These are phyloP conservation scores for Alloteropsis semialata DNA, from an alignment of 176 grass and related monocot genomes.

Conservation along the genomic window DNA sequence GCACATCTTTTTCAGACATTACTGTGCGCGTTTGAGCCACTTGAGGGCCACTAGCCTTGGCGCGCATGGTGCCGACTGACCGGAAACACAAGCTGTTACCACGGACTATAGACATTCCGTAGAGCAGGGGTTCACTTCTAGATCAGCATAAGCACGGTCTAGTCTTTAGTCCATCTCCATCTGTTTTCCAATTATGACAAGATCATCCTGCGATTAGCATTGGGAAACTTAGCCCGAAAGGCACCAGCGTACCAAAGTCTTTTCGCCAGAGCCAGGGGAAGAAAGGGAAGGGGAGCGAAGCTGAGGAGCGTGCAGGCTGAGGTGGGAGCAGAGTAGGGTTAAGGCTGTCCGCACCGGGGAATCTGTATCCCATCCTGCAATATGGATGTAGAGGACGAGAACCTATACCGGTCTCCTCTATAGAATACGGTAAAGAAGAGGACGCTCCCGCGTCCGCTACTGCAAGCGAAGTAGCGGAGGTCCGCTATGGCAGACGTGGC, in stretches of 20 bases:
- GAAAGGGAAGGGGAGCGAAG: not conserved
- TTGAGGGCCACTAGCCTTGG: not conserved
- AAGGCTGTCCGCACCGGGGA: no score
- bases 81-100: not conserved
- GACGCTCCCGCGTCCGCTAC: no score
- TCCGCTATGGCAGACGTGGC: no score
- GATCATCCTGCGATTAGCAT: not conserved
- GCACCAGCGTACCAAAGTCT: no score
- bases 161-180: not conserved
- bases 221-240: not conserved
- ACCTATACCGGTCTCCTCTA: no score
- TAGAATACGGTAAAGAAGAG: no score
- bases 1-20: not conserved
- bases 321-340: no score
- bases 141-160: not conserved
- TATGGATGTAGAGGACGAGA: no score
- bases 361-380: no score
- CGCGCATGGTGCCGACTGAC: not conserved
- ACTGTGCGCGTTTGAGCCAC: not conserved
- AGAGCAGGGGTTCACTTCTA: not conserved
- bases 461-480: no score
- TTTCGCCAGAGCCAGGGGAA: not conserved
- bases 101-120: not conserved
- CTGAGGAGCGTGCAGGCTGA: not conserved
- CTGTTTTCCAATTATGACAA: not conserved